phyloP scores from a whole-genome alignment of 176 grass and related monocot genomes.

The Rhynchospora breviuscula region DNA sequence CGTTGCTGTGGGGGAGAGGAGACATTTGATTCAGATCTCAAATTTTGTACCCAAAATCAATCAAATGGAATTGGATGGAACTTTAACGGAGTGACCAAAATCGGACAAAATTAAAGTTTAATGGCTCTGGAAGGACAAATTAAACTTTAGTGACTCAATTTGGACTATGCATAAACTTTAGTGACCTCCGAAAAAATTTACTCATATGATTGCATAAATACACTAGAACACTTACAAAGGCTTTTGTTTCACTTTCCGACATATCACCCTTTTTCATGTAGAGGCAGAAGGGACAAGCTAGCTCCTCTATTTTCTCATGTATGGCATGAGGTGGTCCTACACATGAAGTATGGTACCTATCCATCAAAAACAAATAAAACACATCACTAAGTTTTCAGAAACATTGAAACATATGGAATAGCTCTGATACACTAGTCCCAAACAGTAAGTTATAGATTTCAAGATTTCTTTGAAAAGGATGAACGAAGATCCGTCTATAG shows the following conservation, averaged over 20 bases:
- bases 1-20: no score
- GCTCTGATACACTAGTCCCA: constrained; percentile 2
- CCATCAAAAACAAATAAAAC: constrained; percentile 31
- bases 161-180: no score
- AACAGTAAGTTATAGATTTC: background rate
- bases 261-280: constrained; percentile 55
- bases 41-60: no score
- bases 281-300: constrained; percentile 53
- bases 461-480: background rate
- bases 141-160: no score
- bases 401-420: constrained; percentile 5
- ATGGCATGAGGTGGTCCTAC: constrained; percentile 29
- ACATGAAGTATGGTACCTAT: constrained; percentile 80
- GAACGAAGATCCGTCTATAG: background rate
- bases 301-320: constrained; percentile 26
- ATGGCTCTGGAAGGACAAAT: no score
- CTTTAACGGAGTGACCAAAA: no score
- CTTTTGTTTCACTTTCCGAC: constrained; percentile 40
- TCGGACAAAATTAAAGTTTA: no score
- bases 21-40: no score
- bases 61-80: no score
- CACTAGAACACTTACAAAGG: constrained; percentile 44
- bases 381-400: constrained; percentile 11
- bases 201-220: constrained; percentile 20
- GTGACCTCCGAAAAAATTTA: no score